Conservation (phyloP, 2,329 filamentous ascomycete genomes). For the Xylaria sp. region DNA sequence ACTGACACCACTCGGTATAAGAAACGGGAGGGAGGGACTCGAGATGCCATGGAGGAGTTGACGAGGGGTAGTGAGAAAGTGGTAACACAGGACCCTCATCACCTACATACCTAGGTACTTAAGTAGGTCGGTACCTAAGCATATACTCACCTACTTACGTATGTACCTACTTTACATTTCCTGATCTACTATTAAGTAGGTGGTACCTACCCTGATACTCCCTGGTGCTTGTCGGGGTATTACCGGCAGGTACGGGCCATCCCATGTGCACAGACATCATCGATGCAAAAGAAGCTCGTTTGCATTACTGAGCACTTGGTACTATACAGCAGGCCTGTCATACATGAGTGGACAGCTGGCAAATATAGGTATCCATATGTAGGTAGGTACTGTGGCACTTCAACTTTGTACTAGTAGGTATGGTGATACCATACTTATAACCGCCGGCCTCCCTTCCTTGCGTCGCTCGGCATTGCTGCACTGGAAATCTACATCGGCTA, state of each 20-base stretch:
- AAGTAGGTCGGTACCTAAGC: not conserved
- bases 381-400: constrained; percentile 15
- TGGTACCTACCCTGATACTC: too few species aligned
- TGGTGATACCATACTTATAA: constrained; percentile 4
- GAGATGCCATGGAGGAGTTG: constrained; percentile 13
- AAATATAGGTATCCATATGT: constrained; percentile 5
- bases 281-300: not conserved
- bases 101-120: not conserved
- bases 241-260: constrained; percentile 20
- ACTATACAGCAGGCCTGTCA: not conserved
- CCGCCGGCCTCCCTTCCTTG: not conserved
- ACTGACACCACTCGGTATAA: constrained; percentile 16
- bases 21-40: constrained; percentile 12
- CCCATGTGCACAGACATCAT: not conserved
- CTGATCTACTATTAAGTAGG: too few species aligned
- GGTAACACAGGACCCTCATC: constrained; percentile 35
- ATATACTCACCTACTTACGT: not conserved
- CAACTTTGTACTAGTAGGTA: not conserved
- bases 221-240: constrained; percentile 27
- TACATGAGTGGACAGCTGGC: constrained; percentile 1
- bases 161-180: too few species aligned
- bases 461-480: not conserved
- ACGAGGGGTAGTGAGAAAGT: constrained; percentile 13
- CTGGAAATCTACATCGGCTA: constrained; percentile 18
- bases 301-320: not conserved